Evolutionary conservation across 148 eudicot genomes (phyloP).

Genomic region (Gaultheria prostrata): DNA sequence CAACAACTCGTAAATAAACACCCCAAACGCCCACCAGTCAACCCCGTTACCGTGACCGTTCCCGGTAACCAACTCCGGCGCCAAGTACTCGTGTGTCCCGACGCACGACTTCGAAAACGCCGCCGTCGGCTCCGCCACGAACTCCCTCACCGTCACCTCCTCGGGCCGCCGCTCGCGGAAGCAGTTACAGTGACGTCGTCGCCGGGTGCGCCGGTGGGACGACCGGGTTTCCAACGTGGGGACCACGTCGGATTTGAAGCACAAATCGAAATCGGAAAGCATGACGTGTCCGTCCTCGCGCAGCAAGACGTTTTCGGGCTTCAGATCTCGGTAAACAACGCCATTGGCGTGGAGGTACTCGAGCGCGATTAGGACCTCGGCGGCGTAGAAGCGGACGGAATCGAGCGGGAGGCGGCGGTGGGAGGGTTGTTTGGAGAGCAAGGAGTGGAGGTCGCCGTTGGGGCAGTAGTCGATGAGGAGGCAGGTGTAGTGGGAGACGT

Average conservation of each 20-base stretch:
- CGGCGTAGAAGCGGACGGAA: slow-evolving; percentile 59
- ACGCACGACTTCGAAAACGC: slow-evolving; percentile 75
- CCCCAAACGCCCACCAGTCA: slow-evolving; percentile 94
- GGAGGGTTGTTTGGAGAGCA: slow-evolving; percentile 51
- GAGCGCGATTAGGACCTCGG: slow-evolving; percentile 62
- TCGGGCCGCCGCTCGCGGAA: slow-evolving; percentile 10
- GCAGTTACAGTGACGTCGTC: background rate
- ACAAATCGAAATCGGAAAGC: slow-evolving; percentile 77
- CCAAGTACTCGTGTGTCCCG: slow-evolving; percentile 84
- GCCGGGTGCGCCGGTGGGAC: background rate
- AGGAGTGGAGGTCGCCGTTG: slow-evolving; percentile 69
- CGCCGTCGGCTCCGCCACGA: slow-evolving; percentile 64
- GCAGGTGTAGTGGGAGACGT: slow-evolving; percentile 79
- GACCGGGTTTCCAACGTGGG: slow-evolving; percentile 34
- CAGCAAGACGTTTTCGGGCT: slow-evolving; percentile 64
- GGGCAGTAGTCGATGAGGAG: slow-evolving; percentile 71
- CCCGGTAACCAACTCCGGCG: slow-evolving; percentile 70
- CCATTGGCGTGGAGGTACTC: slow-evolving; percentile 73
- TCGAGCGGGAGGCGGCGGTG: slow-evolving; percentile 43
- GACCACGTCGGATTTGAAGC: slow-evolving; percentile 47
- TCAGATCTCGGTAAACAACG: slow-evolving; percentile 67
- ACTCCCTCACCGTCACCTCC: slow-evolving; percentile 31
- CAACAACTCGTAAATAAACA: slow-evolving; percentile 57
- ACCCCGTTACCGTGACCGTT: slow-evolving; percentile 83
- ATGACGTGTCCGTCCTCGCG: slow-evolving; percentile 71